Evolutionary conservation across 2,329 filamentous ascomycete genomes (phyloP).

Genomic region (Colletotrichum spaethianum): DNA sequence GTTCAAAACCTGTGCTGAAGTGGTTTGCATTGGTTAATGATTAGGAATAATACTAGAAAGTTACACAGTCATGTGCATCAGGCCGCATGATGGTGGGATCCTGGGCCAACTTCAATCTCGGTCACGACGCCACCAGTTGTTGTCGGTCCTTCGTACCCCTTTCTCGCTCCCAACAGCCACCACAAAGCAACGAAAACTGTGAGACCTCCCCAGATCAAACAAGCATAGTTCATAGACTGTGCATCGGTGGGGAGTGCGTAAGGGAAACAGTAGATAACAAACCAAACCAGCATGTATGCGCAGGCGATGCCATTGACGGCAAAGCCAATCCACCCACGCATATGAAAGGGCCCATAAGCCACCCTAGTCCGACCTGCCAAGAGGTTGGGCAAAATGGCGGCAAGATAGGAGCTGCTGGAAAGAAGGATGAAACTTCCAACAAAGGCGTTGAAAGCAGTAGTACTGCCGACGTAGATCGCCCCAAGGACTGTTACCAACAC

Average conservation of each 20-base stretch:
- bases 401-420: slow-evolving; percentile 69
- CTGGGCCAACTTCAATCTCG: not conserved
- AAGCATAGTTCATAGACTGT: slow-evolving; percentile 67
- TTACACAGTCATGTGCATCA: not conserved
- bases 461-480: slow-evolving; percentile 75
- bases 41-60: not conserved
- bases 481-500: slow-evolving; percentile 67
- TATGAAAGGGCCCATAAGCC: slow-evolving; percentile 70
- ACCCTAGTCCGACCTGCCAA: slow-evolving; percentile 56
- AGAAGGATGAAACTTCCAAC: slow-evolving; percentile 64
- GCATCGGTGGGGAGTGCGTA: slow-evolving; percentile 60
- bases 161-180: slow-evolving; percentile 55
- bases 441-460: slow-evolving; percentile 77
- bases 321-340: slow-evolving; percentile 64
- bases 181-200: slow-evolving; percentile 56
- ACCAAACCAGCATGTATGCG: slow-evolving; percentile 71
- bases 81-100: not conserved
- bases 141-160: slow-evolving; percentile 43
- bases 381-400: slow-evolving; percentile 73
- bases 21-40: not conserved
- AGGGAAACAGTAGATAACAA: slow-evolving; percentile 76
- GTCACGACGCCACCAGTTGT: slow-evolving; percentile 34
- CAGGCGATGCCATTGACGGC: slow-evolving; percentile 66
- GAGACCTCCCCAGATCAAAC: slow-evolving; percentile 60
- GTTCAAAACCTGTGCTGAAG: not conserved